Base-by-base conservation (phyloP, 2,329 filamentous ascomycete genomes). In the Leptographium galeiforme region DNA sequence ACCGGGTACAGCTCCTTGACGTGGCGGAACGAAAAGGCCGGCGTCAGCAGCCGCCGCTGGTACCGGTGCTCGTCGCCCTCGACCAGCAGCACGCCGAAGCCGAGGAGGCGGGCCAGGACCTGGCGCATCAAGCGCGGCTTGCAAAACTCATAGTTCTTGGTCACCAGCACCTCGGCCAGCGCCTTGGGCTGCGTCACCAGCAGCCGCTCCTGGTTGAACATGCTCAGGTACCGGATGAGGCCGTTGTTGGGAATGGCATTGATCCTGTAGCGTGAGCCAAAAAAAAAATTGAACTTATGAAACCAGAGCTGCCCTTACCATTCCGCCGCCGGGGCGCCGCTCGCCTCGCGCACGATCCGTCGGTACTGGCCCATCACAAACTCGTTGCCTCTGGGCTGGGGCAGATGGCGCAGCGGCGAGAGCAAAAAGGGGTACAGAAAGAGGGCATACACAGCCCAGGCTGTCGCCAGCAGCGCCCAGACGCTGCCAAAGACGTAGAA, bases 61-160 rank as follows among this genome's bases (percentile, higher is more conserved):
- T 79, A 71, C 70, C 85, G 93, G 67, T 96, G 91, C 62, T 90
- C 87, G 13, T 94, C 87, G n/a, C 90, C 90, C 67, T 96, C 90
- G 2, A 88, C 86, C 12, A 96, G 71, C 40, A 96, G 68, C 14
- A 91, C 70, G 11, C 87, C 86, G 13, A 83, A 69, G 11, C 88
- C 85, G 13, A 91, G 72, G 32, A 89, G 72, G 25, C 79, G 74
- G 2, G 76, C 78, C 5, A 91, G 69, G 1, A 75, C 73, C 45
- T 68, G 67, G 38, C 78, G 70, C 34, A 87, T 60, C 30, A 72
- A 62, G 1, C 60, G 51, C 0, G 84, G 84, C 63, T 88, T 89
- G 46, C 73, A 62, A 59, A 87, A 90, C 43, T 84, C 78, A 63
- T 89, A 89, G 58, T 74, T 81, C 56, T 81, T 83, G 18, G 77